Evolutionary conservation across 1,139 yeast species (phyloP).

Genomic region (Yamadazyma diospyri): DNA sequence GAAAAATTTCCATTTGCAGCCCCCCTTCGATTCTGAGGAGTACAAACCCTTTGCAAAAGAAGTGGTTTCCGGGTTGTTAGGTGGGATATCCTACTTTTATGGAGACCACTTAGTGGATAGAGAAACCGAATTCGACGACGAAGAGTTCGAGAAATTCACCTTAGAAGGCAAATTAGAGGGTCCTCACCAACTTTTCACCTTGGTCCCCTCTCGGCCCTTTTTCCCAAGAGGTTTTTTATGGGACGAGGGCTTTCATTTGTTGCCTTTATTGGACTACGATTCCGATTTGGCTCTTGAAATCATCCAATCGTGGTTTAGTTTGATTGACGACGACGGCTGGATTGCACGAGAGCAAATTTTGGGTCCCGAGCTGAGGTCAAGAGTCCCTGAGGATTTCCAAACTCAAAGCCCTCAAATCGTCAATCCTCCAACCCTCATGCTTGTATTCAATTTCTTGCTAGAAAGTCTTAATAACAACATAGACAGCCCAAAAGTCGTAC

Average conservation of each 20-base stretch:
- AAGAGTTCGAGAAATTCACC: constrained; percentile 52
- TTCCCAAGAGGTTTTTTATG: constrained; percentile 97
- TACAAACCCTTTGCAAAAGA: constrained; percentile 68
- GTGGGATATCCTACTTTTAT: constrained; percentile 85
- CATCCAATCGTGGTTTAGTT: constrained; percentile 79
- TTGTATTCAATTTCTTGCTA: constrained; percentile 69
- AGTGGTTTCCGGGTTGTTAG: constrained; percentile 75
- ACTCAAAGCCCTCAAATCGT: constrained; percentile 90
- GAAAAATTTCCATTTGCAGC: constrained; percentile 46
- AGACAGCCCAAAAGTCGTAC: constrained; percentile 21
- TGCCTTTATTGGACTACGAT: constrained; percentile 81
- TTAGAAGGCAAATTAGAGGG: constrained; percentile 58
- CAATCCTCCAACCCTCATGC: constrained; percentile 91
- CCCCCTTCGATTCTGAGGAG: constrained; percentile 51
- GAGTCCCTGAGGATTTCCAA: constrained; percentile 83
- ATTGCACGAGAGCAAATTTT: constrained; percentile 92
- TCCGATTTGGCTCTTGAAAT: constrained; percentile 81
- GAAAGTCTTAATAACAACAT: constrained; percentile 32
- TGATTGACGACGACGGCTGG: constrained; percentile 93
- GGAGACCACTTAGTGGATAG: constrained; percentile 89
- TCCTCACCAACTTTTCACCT: constrained; percentile 68
- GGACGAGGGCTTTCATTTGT: constrained; percentile 97
- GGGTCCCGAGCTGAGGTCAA: constrained; percentile 85
- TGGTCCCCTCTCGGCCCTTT: constrained; percentile 90
- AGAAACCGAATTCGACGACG: constrained; percentile 62